Conservation (phyloP, 2,329 filamentous ascomycete species). For the Pseudocercospora fuligena region DNA sequence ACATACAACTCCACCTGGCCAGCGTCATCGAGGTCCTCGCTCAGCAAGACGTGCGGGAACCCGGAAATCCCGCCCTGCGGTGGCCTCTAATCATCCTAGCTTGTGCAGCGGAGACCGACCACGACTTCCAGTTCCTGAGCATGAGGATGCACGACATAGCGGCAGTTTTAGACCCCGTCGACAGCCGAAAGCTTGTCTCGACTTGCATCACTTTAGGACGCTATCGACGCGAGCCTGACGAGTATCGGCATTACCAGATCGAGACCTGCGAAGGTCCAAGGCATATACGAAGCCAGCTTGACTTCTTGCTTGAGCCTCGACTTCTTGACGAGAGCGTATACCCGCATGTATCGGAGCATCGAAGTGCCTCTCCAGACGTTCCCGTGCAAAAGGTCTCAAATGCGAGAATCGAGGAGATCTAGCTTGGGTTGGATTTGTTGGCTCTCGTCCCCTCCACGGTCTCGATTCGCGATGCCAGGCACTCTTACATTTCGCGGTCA, state of each 20-base stretch:
- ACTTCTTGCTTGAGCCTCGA: conserved; percentile 21
- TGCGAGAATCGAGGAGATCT: background rate
- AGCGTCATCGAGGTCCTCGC: conserved; percentile 13
- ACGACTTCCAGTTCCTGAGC: conserved; percentile 17
- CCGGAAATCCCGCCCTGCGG: conserved; percentile 23
- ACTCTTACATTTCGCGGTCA: background rate
- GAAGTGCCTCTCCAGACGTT: background rate
- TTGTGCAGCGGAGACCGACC: conserved; percentile 18
- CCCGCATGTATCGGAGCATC: background rate
- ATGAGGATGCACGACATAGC: conserved; percentile 20
- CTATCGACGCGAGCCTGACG: background rate
- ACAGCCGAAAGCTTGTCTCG: conserved; percentile 16
- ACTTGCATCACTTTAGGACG: conserved; percentile 6
- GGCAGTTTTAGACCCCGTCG: conserved; percentile 21
- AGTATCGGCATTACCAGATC: background rate
- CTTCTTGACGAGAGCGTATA: background rate
- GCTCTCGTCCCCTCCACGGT: no score
- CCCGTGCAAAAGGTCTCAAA: background rate
- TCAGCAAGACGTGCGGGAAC: conserved; percentile 17
- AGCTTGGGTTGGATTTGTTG: background rate
- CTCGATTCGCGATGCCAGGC: background rate
- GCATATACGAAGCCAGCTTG: conserved; percentile 12
- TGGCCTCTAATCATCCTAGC: conserved; percentile 28
- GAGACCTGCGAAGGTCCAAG: background rate
- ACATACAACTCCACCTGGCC: conserved; percentile 5